Evolutionary conservation across 495 filamentous ascomycete species (phyloP), one percentile per base, ranked within the genome.

Genomic region (Tuber indicum): DNA sequence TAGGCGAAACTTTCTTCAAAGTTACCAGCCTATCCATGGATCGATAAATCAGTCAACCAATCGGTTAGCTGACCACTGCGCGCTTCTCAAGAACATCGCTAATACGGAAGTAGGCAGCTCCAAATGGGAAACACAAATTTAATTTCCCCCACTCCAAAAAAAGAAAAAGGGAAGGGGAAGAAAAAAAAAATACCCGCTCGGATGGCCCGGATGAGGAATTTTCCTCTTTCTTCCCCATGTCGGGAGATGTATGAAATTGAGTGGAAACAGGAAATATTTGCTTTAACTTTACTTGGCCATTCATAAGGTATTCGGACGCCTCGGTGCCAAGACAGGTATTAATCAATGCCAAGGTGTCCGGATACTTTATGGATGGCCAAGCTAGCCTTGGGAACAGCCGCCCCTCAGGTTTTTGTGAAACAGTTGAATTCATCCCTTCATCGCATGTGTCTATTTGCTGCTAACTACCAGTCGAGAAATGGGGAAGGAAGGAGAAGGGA

Each of bases 331-430:
- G 46, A 47, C 19, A 23, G 47, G 19, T 9, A 6, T 49, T 23
- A 49, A 49, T 9, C 19, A 21, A 49, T 49, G 19, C 47, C 47
- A 49, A 49, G 19, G 19, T 49, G 3, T 21, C 47, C 17, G 17
- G 47, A 8, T 9, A 49, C 47, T 49, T 49, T 49, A 49, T 49
- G 21, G 23, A 9, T n/a, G 21, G 49, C 49, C 49, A n/a, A 26
- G 23, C 49, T 10, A 32, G 14, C n/a, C n/a, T 17, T 6, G 7
- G 3, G 6, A 66, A 66, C 58, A 32, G 58, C n/a, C 58, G 58
- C 58, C 58, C n/a, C 58, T n/a, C 26, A 66, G 58, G 58, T 32
- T 32, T 32, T 66, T 66, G 58, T 66, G 58, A 66, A 66, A 66
- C 58, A 12, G 3, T 66, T 16, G 58, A 66, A 14, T 32, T 14